Percentiles rank a stretch among this genome's conserved stretches.
Evolutionary conservation across 495 filamentous ascomycete genomes (phyloP).

Genomic region (Penicillium paradoxum): DNA sequence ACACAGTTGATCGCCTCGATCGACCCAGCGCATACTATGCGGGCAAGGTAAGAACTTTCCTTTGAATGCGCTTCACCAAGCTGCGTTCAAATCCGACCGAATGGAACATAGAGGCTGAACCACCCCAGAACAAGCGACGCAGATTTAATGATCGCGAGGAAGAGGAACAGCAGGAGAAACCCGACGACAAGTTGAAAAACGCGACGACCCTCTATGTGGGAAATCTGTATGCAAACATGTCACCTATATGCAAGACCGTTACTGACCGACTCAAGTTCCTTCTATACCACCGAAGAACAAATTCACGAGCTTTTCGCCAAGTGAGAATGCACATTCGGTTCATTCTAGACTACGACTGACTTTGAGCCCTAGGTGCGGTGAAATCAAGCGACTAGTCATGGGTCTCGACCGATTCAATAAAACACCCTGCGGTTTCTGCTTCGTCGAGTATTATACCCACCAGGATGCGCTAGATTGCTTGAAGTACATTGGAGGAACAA

Average conservation of each 20-base stretch:
- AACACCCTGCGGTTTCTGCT: constrained; percentile 98
- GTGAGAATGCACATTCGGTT: constrained; percentile 27
- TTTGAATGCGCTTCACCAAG: background rate
- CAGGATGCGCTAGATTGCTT: constrained; percentile 94
- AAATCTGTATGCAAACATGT: constrained; percentile 65
- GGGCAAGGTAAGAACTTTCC: constrained; percentile 54
- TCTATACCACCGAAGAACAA: constrained; percentile 98
- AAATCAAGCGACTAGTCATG: constrained; percentile 98
- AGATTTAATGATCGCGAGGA: constrained; percentile 53
- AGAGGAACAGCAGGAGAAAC: constrained; percentile 50
- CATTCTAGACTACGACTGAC: background rate
- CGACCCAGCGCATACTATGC: constrained; percentile 84
- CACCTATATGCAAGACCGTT: constrained; percentile 3
- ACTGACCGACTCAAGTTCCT: constrained; percentile 64
- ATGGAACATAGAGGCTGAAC: constrained; percentile 5
- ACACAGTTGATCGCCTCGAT: constrained; percentile 82
- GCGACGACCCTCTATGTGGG: constrained; percentile 96
- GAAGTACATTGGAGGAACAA: constrained; percentile 99
- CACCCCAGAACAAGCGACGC: constrained; percentile 60
- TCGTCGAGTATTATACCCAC: constrained; percentile 98
- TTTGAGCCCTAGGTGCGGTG: constrained; percentile 61
- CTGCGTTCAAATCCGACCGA: background rate
- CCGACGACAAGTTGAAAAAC: constrained; percentile 70
- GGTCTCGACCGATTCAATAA: constrained; percentile 94
- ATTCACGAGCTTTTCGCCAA: constrained; percentile 97